A percentile compares a stretch with the other conserved stretches of the same genome.
Conservation (phyloP, 768 basidiomycete species). For the Nevesoporus exiguus region DNA sequence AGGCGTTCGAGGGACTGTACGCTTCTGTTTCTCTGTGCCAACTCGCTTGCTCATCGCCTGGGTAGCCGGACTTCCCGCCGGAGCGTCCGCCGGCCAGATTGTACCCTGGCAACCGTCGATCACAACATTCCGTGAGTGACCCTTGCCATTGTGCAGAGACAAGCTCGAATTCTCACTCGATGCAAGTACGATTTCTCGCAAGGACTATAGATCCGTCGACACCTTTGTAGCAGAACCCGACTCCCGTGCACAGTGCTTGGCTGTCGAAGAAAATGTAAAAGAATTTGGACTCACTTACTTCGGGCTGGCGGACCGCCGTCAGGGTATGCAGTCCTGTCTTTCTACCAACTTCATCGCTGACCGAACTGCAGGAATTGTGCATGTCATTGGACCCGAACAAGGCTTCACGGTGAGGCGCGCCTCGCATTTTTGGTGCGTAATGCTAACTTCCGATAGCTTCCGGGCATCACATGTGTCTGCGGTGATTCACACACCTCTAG, state of each 20-base stretch:
- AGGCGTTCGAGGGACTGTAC: constrained; percentile 86
- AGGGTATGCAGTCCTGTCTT: constrained; percentile 48
- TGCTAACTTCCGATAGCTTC: constrained; percentile 43
- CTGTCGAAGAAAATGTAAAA: constrained; percentile 86
- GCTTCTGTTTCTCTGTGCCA: constrained; percentile 21
- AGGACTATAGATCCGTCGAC: constrained; percentile 66
- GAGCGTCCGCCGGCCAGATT: constrained; percentile 79
- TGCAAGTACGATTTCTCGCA: constrained; percentile 65
- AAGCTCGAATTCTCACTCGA: not conserved
- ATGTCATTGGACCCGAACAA: constrained; percentile 92
- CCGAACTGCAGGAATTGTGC: constrained; percentile 62
- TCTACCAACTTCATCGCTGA: constrained; percentile 15
- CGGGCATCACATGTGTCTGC: constrained; percentile 81
- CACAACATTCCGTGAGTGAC: constrained; percentile 78
- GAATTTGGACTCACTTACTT: constrained; percentile 92
- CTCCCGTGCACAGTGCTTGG: constrained; percentile 77
- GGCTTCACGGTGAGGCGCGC: constrained; percentile 70
- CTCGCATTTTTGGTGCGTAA: not conserved
- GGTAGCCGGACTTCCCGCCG: constrained; percentile 68
- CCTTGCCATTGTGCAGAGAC: not conserved
- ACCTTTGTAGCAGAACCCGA: constrained; percentile 83
- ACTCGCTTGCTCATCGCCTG: constrained; percentile 10
- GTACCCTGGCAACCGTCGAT: constrained; percentile 85
- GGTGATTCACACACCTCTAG: constrained; percentile 94
- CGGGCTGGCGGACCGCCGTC: constrained; percentile 84